phyloP scores from a whole-genome alignment of 805 yeast genomes.

The Wickerhamomyces pijperi region DNA sequence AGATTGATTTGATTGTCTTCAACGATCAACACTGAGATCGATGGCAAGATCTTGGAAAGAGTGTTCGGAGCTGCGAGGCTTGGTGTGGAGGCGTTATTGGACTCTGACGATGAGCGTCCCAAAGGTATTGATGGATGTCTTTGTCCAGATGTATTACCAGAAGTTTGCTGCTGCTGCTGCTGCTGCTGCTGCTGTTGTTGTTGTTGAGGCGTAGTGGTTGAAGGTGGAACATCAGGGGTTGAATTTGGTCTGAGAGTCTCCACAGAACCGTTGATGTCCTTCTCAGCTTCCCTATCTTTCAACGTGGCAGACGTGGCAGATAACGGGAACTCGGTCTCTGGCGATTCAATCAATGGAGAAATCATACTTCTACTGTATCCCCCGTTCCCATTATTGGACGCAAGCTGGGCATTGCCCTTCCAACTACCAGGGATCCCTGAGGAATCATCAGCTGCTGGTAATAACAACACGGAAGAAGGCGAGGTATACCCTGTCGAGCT shows the following conservation, averaged over 20 bases:
- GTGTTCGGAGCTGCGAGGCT: no score
- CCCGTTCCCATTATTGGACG: conserved; percentile 12
- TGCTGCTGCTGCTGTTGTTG: neutral
- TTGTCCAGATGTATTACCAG: neutral
- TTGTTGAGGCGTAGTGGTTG: no score
- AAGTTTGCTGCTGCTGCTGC: neutral
- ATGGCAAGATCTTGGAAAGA: conserved; percentile 36
- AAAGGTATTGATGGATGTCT: neutral
- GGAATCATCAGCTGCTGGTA: conserved; percentile 10
- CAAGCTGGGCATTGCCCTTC: neutral
- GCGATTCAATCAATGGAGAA: neutral
- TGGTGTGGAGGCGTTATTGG: conserved; percentile 6
- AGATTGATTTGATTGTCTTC: conserved; percentile 95
- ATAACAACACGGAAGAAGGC: conserved; percentile 15
- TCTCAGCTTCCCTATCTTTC: no score
- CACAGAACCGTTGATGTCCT: neutral
- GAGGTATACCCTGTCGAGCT: no score
- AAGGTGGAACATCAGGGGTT: neutral
- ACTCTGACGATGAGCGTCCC: conserved; percentile 38
- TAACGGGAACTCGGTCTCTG: neutral
- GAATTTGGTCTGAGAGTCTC: neutral
- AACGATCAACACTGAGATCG: conserved; percentile 82
- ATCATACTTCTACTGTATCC: conserved; percentile 4
- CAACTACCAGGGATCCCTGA: neutral
- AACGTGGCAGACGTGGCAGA: neutral